Base-by-base conservation (phyloP, 2,329 filamentous ascomycete species). In the Diplodia seriata region DNA sequence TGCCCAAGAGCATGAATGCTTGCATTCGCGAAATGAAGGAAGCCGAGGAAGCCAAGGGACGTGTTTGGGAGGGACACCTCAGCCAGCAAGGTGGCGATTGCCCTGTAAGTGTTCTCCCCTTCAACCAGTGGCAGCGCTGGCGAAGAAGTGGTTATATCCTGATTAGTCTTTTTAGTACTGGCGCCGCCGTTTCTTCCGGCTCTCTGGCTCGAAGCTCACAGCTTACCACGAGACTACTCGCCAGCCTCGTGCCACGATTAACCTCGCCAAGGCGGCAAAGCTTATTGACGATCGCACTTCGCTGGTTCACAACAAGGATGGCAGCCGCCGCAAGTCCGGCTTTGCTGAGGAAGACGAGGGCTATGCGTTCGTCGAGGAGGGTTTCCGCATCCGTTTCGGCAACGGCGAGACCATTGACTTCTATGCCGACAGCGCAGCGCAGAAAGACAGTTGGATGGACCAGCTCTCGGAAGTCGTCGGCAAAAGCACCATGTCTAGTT, bases 351-450 rank as follows among this genome's bases (percentile, higher is more conserved):
- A 99, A 72, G 95, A 99, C 81, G 95, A 99, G 77, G 95, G 95
- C 51, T 99, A 99, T 84, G 97, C 97, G 91, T 99, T 99, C 78
- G 94, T 99, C 65, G 95, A 99, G 79, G 95, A 99, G 78, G 95
- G 95, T 2, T 99, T 99, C 90, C 92, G 95, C 50, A 97, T 99
- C 77, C 93, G 94, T 68, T 99, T 99, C 81, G 96, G 92, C 77
- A 99, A 99, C 75, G 95, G 95, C 70, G 95, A 99, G 81, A 89
- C 97, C 71, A 99, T 99, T 76, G 94, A 98, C 83, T 98, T 98
- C 78, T 98, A 99, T 76, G 95, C 94, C 75, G 94, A 98, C 79
- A 94, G 89, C 38, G 87, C 90, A 1, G 87, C 87, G 49, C 91
- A 95, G 76, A 99, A 98, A 81, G 92, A 97, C 55, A 91, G 89